phyloP scores from a whole-genome alignment of 176 grass and related monocot genomes.

The Tillandsia leiboldiana region DNA sequence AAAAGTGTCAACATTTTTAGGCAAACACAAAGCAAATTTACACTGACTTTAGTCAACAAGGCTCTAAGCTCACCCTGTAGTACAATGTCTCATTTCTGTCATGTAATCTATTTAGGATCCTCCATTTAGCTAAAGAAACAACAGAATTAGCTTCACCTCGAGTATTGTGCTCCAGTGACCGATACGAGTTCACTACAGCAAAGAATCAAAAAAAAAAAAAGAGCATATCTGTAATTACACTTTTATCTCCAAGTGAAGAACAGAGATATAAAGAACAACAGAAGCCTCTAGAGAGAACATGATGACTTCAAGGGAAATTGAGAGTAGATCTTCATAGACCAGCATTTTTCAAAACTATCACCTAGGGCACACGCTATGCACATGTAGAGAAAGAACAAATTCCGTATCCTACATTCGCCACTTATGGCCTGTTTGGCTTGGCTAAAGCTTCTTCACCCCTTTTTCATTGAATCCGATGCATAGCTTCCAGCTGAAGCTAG shows the following conservation, averaged over 20 bases:
- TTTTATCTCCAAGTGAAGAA: background rate
- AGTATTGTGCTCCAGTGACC: constrained; percentile 86
- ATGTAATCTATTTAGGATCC: constrained; percentile 95
- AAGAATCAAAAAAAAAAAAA: background rate
- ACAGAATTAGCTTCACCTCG: constrained; percentile 42
- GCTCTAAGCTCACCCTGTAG: constrained; percentile 64
- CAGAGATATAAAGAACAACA: too few species aligned
- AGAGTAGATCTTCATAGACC: too few species aligned
- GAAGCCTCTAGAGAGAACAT: too few species aligned
- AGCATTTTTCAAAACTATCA: too few species aligned
- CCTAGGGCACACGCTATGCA: too few species aligned
- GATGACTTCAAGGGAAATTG: too few species aligned
- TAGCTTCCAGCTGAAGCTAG: background rate
- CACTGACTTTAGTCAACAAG: background rate
- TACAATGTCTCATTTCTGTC: constrained; percentile 94
- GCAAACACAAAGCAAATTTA: background rate
- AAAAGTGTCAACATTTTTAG: constrained; percentile 7
- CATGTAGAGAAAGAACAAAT: too few species aligned
- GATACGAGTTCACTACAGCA: constrained; percentile 65
- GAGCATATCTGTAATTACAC: background rate
- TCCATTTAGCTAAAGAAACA: constrained; percentile 84
- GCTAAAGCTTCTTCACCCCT: too few species aligned
- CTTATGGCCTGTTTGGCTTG: too few species aligned
- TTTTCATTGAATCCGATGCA: too few species aligned
- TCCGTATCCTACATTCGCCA: too few species aligned